Percentiles rank a stretch among this genome's conserved stretches.
These are phyloP conservation scores for Ziziphus jujuba DNA, from an alignment of 306 rosid species.

Conservation along the genomic window DNA sequence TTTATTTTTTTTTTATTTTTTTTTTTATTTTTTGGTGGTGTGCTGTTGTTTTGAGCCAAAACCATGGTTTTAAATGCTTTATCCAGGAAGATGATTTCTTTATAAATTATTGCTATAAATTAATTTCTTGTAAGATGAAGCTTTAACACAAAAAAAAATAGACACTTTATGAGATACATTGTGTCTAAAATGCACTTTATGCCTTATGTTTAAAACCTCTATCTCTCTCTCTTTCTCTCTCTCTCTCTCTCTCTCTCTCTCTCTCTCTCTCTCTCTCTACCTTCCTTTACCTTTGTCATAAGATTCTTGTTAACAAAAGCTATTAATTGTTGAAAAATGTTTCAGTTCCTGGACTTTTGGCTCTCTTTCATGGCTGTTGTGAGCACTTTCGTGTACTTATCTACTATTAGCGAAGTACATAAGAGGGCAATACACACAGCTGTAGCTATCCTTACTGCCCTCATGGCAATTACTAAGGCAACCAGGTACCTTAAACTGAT, in stretches of 20 bases:
- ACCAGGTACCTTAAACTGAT: slow-evolving; percentile 57
- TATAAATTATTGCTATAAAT: background rate
- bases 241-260: no score
- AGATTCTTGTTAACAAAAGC: background rate
- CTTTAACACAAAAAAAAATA: background rate
- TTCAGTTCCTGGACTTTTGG: slow-evolving; percentile 99
- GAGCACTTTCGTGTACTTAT: slow-evolving; percentile 82
- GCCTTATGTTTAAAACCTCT: background rate
- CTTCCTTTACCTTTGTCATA: background rate
- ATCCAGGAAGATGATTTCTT: slow-evolving; percentile 1
- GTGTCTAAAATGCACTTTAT: background rate
- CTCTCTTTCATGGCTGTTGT: slow-evolving; percentile 97
- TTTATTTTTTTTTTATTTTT: no score
- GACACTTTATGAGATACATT: background rate
- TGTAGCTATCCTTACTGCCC: slow-evolving; percentile 87
- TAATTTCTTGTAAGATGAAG: background rate
- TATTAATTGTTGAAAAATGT: slow-evolving; percentile 23
- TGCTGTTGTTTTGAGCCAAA: background rate
- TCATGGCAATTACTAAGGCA: slow-evolving; percentile 78
- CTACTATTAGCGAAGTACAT: slow-evolving; percentile 63
- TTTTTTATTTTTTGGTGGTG: no score
- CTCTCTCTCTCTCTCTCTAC: background rate
- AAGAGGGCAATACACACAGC: slow-evolving; percentile 85
- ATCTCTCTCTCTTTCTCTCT: background rate
- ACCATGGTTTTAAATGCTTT: background rate